Base-by-base conservation (phyloP, 2,329 filamentous ascomycete genomes). In the Colletotrichum acutatum region DNA sequence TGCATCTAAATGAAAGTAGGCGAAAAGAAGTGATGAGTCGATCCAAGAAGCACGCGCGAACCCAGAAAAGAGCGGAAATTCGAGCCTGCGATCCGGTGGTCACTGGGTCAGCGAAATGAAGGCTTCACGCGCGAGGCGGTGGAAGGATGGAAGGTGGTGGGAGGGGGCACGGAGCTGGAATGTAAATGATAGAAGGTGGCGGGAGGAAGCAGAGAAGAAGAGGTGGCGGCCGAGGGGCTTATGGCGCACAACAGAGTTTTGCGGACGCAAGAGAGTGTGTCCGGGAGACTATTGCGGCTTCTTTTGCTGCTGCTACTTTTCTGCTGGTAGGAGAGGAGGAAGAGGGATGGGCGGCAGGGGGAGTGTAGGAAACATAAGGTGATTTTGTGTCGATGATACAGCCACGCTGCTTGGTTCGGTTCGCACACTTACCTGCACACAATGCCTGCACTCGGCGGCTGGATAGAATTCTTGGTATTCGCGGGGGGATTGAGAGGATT, bases 301-400 rank as follows among this genome's bases (percentile, higher is more conserved):
- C 42, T 49, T 7, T 19, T 49, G 19, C 42, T 49, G 19, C 42
- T 42, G 8, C 42, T 22, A 11, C 42, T 49, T 49, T 22, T 22
- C 19, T 49, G 19, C 42, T 22, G 37, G 37, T 16, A 19, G 49
- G 19, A 9, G 46, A 34, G 24, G 60, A 74, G 74, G 70, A 74
- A 70, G 68, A 73, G 66, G 32, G 62, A 56, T 42, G 49, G 24
- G 32, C 32, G 49, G 77, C 76, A 77, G 76, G 76, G 42, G 72
- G 76, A 77, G 76, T 82, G 80, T 81, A 78, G 78, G 80, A 83
- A 82, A 57, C 56, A 72, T 74, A 58, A 62, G 37, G 68, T 32
- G 68, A 67, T 66, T 63, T 74, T 68, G 68, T 67, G 84, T 77
- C 82, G 84, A 85, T 84, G 83, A 85, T 85, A 85, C 84, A 79